Evolutionary conservation across 2,329 filamentous ascomycete species (phyloP), one percentile per base, ranked within the genome.

Genomic region (Botrytis galanthina): DNA sequence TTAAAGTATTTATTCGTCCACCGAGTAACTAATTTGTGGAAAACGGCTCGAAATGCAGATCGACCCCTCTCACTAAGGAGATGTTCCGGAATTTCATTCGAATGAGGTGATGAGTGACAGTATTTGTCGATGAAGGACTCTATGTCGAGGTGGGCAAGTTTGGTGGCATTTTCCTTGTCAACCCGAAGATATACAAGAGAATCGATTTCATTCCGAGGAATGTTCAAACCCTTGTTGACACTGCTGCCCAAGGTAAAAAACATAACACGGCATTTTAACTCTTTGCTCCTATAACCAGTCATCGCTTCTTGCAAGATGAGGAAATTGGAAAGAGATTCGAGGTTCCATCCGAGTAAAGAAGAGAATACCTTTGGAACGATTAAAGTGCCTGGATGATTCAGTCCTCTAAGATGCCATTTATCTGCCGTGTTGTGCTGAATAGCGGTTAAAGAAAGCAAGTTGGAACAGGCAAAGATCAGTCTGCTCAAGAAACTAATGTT

Each of bases 401-500:
- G 9, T 3, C 37, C 12, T 16, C 0, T 18, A 1, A 26, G 14
- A 1, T 16, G 6, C 22, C 2, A 3, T 26, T 3, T 10, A 16
- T 42, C 26, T 3, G 22, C 9, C 10, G 37, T 10, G 20, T 16
- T 4, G 4, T 1, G 7, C 12, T 18, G 26, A 9, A 42, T 12
- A 9, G 60, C 37, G n/a, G 26, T 29, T 3, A 62, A 26, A 42
- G 26, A 29, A 8, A 26, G 59, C 37, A 62, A 29, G 16, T 62
- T 62, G 37, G 37, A 20, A 26, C 60, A 62, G 37, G 37, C 37
- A 42, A 42, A 39, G 14, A 42, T 62, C 8, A 62, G 18, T 42
- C 9, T 42, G 26, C 26, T 26, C 60, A 26, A 10, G 35, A 16
- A 42, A 42, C 26, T 26, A 42, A 62, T 42, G 37, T 20, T n/a